Evolutionary conservation across 805 yeast species (phyloP).

Genomic region (Lachancea kluyveri): DNA sequence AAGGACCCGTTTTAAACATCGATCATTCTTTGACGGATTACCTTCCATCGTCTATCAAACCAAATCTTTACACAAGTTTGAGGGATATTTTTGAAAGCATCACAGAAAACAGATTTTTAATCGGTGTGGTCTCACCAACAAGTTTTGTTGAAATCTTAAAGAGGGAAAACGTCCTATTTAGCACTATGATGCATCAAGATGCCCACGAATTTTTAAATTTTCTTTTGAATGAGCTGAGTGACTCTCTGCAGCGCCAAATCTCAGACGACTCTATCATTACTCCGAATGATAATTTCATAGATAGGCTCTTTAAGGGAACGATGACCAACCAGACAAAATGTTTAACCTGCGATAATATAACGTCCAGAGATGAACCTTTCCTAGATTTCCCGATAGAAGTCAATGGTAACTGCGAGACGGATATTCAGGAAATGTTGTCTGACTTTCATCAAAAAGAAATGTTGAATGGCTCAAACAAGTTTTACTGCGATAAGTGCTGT

Average conservation of each 20-base stretch:
- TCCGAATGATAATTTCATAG: constrained; percentile 43
- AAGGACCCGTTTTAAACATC: constrained; percentile 79
- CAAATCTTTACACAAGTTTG: constrained; percentile 53
- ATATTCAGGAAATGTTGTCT: constrained; percentile 43
- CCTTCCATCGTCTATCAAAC: constrained; percentile 33
- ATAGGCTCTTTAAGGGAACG: constrained; percentile 74
- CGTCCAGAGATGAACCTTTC: constrained; percentile 79
- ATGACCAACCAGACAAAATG: constrained; percentile 86
- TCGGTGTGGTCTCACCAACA: constrained; percentile 82
- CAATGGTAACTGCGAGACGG: constrained; percentile 64
- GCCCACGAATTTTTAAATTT: constrained; percentile 95
- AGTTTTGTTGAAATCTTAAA: constrained; percentile 70
- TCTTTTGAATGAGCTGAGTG: constrained; percentile 68
- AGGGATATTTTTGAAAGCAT: constrained; percentile 84
- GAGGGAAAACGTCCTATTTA: constrained; percentile 74
- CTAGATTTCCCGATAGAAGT: constrained; percentile 83
- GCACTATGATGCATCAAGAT: constrained; percentile 95
- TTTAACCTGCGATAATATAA: constrained; percentile 76
- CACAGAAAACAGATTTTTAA: constrained; percentile 58
- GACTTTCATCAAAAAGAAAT: constrained; percentile 76
- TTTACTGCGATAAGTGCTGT: constrained; percentile 85
- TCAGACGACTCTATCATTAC: constrained; percentile 9
- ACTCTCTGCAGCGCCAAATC: constrained; percentile 27
- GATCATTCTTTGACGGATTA: constrained; percentile 55
- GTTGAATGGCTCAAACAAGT: constrained; percentile 81